These are phyloP conservation scores for Leccinum truebloodii DNA, from an alignment of 768 basidiomycete genomes.

Conservation along the genomic window DNA sequence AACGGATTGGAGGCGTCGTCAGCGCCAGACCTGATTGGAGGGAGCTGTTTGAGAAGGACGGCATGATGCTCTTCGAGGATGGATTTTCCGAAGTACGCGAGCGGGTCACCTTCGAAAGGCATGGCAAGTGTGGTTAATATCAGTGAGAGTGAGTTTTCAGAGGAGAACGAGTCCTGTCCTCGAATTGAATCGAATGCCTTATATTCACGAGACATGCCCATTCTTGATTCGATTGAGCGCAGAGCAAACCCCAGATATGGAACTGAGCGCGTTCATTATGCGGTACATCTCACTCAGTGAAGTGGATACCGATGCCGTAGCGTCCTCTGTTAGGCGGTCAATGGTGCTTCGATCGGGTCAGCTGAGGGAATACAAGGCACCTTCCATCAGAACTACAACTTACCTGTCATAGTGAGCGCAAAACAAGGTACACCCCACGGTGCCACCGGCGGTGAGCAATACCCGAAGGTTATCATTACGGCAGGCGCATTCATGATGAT, in stretches of 20 bases:
- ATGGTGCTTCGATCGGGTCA: background rate
- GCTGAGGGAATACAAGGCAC: background rate
- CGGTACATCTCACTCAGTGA: background rate
- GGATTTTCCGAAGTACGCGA: constrained; percentile 17
- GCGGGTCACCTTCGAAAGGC: constrained; percentile 19
- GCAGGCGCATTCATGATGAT: background rate
- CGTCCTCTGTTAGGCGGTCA: background rate
- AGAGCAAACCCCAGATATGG: background rate
- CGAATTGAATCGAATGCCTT: background rate
- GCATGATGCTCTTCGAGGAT: constrained; percentile 18
- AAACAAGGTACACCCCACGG: background rate
- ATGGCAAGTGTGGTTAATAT: background rate
- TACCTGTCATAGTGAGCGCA: background rate
- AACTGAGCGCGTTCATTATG: background rate
- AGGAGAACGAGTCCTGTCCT: background rate
- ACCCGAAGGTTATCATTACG: background rate
- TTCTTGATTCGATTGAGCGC: background rate
- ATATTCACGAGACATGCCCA: background rate
- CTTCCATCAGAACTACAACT: background rate
- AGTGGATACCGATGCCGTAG: background rate
- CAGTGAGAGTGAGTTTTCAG: background rate
- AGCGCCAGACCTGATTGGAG: background rate
- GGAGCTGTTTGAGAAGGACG: constrained; percentile 8
- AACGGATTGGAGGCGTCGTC: background rate
- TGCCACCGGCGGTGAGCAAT: background rate